Evolutionary conservation across 371 early-diverging fungal species (phyloP), one percentile per base, ranked within the genome.

Genomic region (Mortierella sp.): DNA sequence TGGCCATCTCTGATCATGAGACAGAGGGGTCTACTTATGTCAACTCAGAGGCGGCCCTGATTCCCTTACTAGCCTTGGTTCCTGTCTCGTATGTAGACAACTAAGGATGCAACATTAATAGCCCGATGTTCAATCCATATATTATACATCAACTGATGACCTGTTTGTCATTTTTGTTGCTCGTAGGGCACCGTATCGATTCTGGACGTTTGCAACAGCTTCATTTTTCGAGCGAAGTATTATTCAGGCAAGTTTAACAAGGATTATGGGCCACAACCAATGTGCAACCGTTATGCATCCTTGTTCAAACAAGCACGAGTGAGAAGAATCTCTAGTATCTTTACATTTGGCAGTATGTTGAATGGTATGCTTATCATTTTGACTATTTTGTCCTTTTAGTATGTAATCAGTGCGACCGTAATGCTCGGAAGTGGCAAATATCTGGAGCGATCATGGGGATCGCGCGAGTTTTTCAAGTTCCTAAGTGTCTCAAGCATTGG

Each of bases 401-500:
- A 89, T 31, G 49, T 83, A 26, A 74, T 79, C 47, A 89, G 87
- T 68, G 63, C 84, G 3, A 70, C 85, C 0, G 73, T 88, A 3
- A 67, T 92, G 9, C 66, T 90, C 28, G 83, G 89, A 13, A 85
- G 87, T 76, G 93, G 93, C 54, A 91, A 89, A 72, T 93, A 93
- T 68, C 86, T 95, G 75, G 95, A 93, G 80, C 86, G 89, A 13
- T 87, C 86, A 56, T 95, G 94, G 94, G 93, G 93, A 10, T 85
- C 89, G 23, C 88, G 84, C 59, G 93, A 93, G 66, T 78, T 92
- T 34, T 59, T 92, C n/a, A 93, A 89, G 67, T 92, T 87, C 72
- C 75, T 91, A 26, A 34, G 82, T 4, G 70, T 94, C 13, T 84
- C 90, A 0, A 90, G 85, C 42, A 65, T 89, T 4, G 71, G 87